Conservation (phyloP, 441 rosid species). For the Syzygium syzygioides region DNA sequence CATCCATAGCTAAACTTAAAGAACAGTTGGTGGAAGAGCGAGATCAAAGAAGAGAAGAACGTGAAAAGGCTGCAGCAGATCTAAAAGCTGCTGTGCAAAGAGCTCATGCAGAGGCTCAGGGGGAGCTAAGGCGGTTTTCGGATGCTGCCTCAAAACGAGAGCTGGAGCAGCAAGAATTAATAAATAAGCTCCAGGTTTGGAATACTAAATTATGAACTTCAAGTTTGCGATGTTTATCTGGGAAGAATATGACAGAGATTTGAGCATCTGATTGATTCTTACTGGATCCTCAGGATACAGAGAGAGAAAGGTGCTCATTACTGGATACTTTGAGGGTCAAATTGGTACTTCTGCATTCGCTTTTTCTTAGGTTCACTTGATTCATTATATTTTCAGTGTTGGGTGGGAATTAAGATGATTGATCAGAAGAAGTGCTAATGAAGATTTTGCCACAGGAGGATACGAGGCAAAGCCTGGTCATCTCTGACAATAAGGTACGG, state of each 20-base stretch:
- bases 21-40: conserved; percentile 71
- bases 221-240: not conserved
- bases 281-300: conserved; percentile 51
- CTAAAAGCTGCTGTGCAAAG: conserved; percentile 71
- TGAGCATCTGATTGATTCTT: conserved; percentile 8
- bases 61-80: conserved; percentile 66
- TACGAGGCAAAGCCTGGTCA: conserved; percentile 75
- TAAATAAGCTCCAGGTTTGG: conserved; percentile 79
- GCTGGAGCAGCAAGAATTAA: conserved; percentile 69
- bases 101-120: conserved; percentile 76
- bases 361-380: not conserved
- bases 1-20: conserved; percentile 66
- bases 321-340: conserved; percentile 75
- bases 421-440: not conserved
- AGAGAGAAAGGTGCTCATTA: conserved; percentile 67
- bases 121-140: conserved; percentile 55
- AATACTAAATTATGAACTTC: conserved; percentile 10
- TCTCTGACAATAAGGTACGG: conserved; percentile 79
- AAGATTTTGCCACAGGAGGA: conserved; percentile 53
- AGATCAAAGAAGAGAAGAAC: conserved; percentile 78
- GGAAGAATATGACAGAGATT: conserved; percentile 4
- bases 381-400: not conserved
- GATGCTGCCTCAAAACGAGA: conserved; percentile 57
- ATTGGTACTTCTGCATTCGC: conserved; percentile 44
- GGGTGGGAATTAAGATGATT: not conserved